Evolutionary conservation across 768 basidiomycete genomes (phyloP).

Genomic region (Mycena floridula): DNA sequence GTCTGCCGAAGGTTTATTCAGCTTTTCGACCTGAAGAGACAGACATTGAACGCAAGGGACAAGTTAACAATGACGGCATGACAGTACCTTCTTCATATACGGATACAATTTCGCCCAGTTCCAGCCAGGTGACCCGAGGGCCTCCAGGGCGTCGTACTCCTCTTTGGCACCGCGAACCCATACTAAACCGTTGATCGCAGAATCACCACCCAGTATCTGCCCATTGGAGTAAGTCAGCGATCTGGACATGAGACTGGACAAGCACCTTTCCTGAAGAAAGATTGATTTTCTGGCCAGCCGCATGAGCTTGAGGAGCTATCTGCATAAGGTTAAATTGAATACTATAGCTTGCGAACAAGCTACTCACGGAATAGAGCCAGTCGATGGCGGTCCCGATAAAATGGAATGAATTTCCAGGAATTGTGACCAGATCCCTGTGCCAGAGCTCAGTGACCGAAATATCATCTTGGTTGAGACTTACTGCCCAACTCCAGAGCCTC

Average conservation of each 20-base stretch:
- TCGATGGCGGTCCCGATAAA: constrained; percentile 22
- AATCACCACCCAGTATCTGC: constrained; percentile 29
- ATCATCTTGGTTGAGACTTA: constrained; percentile 2
- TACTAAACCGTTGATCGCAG: constrained; percentile 29
- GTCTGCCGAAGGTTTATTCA: constrained; percentile 16
- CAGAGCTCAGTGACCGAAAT: not conserved
- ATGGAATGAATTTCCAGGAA: constrained; percentile 21
- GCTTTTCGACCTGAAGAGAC: constrained; percentile 24
- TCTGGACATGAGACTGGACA: not conserved
- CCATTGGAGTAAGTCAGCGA: constrained; percentile 2
- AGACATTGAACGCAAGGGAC: constrained; percentile 1
- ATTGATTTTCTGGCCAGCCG: constrained; percentile 16
- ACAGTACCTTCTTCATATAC: constrained; percentile 24
- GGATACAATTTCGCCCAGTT: constrained; percentile 28
- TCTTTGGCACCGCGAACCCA: constrained; percentile 25
- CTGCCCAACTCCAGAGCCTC: constrained; percentile 20
- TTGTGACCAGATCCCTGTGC: constrained; percentile 18
- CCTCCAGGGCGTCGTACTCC: constrained; percentile 24
- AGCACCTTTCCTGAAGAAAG: constrained; percentile 22
- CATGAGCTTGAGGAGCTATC: constrained; percentile 19
- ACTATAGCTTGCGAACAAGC: not conserved
- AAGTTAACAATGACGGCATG: not conserved
- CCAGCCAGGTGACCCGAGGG: constrained; percentile 25
- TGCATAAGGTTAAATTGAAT: constrained; percentile 1
- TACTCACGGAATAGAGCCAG: constrained; percentile 19